These are phyloP conservation scores for Parafenestella ontariensis DNA, from an alignment of 2,329 filamentous ascomycete species.

Conservation along the genomic window DNA sequence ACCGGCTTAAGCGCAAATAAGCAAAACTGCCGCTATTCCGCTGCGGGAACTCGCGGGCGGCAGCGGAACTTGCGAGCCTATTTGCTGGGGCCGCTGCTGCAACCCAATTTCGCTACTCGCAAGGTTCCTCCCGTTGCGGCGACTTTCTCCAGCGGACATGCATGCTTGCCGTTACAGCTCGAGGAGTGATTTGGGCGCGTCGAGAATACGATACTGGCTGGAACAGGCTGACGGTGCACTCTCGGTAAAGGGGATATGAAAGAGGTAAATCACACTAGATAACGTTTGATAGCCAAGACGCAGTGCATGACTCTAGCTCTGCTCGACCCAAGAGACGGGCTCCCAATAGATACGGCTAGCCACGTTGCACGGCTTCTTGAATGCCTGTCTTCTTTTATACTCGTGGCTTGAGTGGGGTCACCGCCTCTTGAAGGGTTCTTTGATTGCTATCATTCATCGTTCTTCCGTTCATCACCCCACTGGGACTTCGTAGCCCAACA, in stretches of 20 bases:
- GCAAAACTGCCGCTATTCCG: slow-evolving; percentile 8
- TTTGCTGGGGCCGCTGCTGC: slow-evolving; percentile 11
- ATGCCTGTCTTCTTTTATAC: neutral
- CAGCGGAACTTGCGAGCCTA: slow-evolving; percentile 12
- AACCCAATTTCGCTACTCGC: neutral
- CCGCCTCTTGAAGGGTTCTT: neutral
- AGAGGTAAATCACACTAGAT: neutral
- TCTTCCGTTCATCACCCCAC: neutral
- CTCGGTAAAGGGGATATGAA: neutral
- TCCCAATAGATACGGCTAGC: neutral
- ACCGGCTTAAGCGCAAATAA: slow-evolving; percentile 6
- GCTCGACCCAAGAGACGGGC: neutral
- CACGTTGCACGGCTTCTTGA: neutral
- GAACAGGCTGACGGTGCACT: neutral
- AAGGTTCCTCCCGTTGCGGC: neutral
- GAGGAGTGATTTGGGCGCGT: neutral
- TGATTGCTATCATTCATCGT: neutral
- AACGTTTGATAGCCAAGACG: neutral
- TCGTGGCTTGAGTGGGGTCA: neutral
- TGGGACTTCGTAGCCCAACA: neutral
- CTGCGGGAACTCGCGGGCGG: slow-evolving; percentile 14
- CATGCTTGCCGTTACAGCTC: neutral
- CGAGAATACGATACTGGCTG: neutral
- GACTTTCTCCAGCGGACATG: neutral
- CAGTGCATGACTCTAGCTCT: neutral